These are phyloP conservation scores for Nannizzia gypsea DNA, from an alignment of 2,329 filamentous ascomycete species.

Conservation along the genomic window DNA sequence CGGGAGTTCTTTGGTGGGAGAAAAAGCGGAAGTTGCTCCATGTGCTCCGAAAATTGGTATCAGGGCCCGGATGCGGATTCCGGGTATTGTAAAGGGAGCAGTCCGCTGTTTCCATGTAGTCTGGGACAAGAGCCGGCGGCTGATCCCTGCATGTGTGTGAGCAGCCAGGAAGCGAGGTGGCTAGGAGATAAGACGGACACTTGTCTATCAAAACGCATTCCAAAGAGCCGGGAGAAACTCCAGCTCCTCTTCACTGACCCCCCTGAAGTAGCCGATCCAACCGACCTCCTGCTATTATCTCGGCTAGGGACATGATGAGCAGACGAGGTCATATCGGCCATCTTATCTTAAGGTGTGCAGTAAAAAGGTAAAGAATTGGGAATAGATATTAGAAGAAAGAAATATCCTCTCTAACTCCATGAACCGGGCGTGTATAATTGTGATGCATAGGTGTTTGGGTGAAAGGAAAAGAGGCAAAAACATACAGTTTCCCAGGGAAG, in stretches of 20 bases:
- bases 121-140: not conserved
- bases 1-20: conserved; percentile 3
- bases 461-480: not conserved
- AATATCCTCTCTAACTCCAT: not conserved
- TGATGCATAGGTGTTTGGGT: not conserved
- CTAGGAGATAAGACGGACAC: not conserved
- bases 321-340: not conserved
- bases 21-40: not conserved
- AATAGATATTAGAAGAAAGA: not conserved
- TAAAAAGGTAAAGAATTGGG: not conserved
- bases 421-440: not conserved
- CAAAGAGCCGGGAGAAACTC: not conserved
- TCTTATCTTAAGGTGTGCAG: not conserved
- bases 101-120: conserved; percentile 24
- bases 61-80: conserved; percentile 28
- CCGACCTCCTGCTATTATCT: not conserved
- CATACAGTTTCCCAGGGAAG: not conserved
- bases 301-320: not conserved
- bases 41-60: conserved; percentile 7
- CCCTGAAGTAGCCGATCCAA: not conserved
- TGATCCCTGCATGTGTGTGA: not conserved
- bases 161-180: not conserved
- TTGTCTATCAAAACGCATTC: not conserved
- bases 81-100: conserved; percentile 28
- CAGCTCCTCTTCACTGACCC: not conserved